Evolutionary conservation across 2,329 filamentous ascomycete species (phyloP), one percentile per base, ranked within the genome.

Genomic region (Diplodia seriata): DNA sequence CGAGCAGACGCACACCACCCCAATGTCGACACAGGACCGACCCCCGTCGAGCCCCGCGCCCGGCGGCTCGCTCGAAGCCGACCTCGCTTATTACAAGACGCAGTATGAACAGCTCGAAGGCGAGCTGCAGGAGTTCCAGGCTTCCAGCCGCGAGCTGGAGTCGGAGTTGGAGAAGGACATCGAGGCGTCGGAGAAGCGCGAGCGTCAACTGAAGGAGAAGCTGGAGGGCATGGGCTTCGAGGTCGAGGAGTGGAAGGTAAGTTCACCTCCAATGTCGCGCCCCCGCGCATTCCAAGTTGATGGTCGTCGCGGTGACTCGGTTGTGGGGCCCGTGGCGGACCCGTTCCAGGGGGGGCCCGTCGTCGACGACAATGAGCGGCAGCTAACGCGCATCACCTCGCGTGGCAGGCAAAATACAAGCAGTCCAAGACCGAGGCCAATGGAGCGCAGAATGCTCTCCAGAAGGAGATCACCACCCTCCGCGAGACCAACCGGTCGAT

Each of bases 211-310:
- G 73, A 90, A 94, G 78, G 91, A 97, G 79, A 97, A 94, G 82
- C 91, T 92, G 0, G 94, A 98, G 79, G 86, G 85, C 47, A 80
- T 97, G 70, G 88, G 86, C 61, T 99, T 93, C 76, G 94, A 98
- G 79, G 94, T 95, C 0, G 93, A 98, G 68, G 95, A 99, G 81
- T 99, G 95, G 95, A 98, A 98, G 89, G 93, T 94, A 83, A 79
- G 87, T 76, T 61, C 47, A 40, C 65, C 56, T 55, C 43, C 38
- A 63, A 51, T 51, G 43, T 66, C 20, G 26, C 64, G 36, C 23
- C 53, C 31, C 23, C 29, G 40, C 53, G 43, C 50, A 18, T 31
- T n/a, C 43, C 47, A n/a, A n/a, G n/a, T 9, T 51, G 20, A 12
- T n/a, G 18, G 61, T 18, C 29, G 61, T 66, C 53, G 43, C 36